phyloP scores from a whole-genome alignment of 495 filamentous ascomycete species.

The Penicillium ucsense region DNA sequence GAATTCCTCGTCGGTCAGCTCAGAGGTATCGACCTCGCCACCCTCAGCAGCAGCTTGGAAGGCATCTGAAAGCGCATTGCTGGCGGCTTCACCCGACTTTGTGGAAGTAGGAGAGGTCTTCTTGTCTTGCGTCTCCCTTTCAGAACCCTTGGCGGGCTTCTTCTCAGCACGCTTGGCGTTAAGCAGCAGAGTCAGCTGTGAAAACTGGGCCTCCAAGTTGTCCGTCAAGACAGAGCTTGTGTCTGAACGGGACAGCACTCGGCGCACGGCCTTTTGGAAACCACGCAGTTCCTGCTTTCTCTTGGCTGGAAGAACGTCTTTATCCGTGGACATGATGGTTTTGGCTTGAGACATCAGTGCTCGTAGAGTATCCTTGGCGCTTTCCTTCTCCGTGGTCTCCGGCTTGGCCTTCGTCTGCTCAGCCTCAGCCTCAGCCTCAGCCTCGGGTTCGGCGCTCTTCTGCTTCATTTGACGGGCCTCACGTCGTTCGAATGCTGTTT shows the following conservation, averaged over 20 bases:
- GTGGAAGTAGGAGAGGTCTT: constrained; percentile 4
- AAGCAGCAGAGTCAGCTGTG: constrained; percentile 32
- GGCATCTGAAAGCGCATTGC: constrained; percentile 31
- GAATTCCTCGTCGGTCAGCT: constrained; percentile 32
- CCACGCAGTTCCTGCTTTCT: constrained; percentile 52
- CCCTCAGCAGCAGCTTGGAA: constrained; percentile 33
- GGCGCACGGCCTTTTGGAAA: constrained; percentile 44
- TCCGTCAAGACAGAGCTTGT: constrained; percentile 33
- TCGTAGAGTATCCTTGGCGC: constrained; percentile 37
- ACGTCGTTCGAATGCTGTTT: constrained; percentile 41
- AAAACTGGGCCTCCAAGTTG: constrained; percentile 44
- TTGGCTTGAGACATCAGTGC: constrained; percentile 45
- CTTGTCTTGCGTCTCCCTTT: constrained; percentile 14
- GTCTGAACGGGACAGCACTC: constrained; percentile 41
- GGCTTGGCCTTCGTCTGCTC: constrained; percentile 13
- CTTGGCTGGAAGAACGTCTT: constrained; percentile 44
- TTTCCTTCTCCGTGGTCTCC: constrained; percentile 17
- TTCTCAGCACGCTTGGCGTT: constrained; percentile 29
- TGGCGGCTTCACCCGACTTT: constrained; percentile 11
- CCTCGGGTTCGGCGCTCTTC: constrained; percentile 15
- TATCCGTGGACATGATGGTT: constrained; percentile 38
- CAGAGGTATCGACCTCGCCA: constrained; percentile 28
- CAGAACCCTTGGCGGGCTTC: constrained; percentile 10
- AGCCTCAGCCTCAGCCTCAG: constrained; percentile 19
- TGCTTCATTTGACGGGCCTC: constrained; percentile 22